Conservation (phyloP, 1,139 yeast genomes). For the Suhomyces chickasaworum region DNA sequence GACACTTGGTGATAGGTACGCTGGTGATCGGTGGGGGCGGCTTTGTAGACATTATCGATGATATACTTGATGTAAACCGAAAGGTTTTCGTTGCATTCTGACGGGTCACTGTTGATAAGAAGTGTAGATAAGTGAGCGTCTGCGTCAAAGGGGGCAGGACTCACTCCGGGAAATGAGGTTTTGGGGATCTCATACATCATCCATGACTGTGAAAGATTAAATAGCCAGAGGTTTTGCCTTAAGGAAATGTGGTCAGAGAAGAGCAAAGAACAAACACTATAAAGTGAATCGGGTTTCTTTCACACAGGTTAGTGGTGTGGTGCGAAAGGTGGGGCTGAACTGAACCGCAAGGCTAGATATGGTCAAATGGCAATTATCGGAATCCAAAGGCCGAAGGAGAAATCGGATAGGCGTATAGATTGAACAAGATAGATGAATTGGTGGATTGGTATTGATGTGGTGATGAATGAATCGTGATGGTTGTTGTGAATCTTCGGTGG, state of each 20-base stretch:
- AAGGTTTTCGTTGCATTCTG: conserved; percentile 44
- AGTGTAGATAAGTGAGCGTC: conserved; percentile 12
- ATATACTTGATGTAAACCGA: conserved; percentile 39
- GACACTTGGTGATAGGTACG: conserved; percentile 37
- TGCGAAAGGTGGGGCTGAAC: conserved; percentile 3
- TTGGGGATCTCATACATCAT: conserved; percentile 10
- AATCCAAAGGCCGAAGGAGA: no score
- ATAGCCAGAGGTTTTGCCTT: neutral
- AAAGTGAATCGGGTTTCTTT: neutral
- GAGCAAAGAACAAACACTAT: no score
- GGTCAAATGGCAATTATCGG: neutral
- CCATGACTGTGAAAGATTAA: neutral
- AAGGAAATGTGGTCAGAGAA: neutral
- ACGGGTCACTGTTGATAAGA: conserved; percentile 41
- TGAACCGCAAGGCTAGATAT: neutral
- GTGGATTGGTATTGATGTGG: no score
- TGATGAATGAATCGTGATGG: no score
- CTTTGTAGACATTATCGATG: conserved; percentile 32
- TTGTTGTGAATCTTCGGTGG: no score
- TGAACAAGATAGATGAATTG: no score
- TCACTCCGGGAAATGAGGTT: conserved; percentile 9
- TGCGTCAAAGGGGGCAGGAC: conserved; percentile 1
- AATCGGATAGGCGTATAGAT: no score
- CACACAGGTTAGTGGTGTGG: neutral
- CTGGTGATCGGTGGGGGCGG: conserved; percentile 15